Evolutionary conservation across 176 grass and related monocot genomes (phyloP), one percentile per base, ranked within the genome.

Genomic region (Otatea glauca): DNA sequence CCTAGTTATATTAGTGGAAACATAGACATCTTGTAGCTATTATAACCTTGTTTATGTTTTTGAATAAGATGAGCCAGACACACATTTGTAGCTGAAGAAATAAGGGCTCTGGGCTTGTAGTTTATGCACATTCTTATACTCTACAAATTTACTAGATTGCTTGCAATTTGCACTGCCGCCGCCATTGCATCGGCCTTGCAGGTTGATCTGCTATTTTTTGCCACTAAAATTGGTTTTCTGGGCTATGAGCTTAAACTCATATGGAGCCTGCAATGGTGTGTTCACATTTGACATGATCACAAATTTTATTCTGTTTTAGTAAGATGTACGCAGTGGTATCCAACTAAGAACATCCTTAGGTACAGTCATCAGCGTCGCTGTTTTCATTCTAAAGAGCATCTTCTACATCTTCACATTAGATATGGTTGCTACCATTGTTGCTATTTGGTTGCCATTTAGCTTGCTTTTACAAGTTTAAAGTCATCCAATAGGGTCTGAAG

Each of bases 401-500:
- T 62, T 75, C 24, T 64, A 12, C 15, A 27, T 75, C 14, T 63
- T 69, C 27, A 41, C 44, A 35, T 18, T 43, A 45, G 63, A 80
- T 80, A 64, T 67, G 17, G 53, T 61, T 69, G 8, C 18, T 34
- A 65, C 60, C 41, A 16, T 34, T 80, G 15, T 83, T 77, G 23
- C 43, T 83, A 50, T 74, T 73, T 0, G 34, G 23, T 83, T 50
- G 7, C 39, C 29, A 44, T 27, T 47, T 24, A 27, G 16, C 68
- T 29, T 47, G 21, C 41, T 68, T 59, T 86, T 56, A 86, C 65
- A 37, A 62, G 25, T 74, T 59, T 45, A 86, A 86, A 74, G 18
- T 69, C 55, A 55, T 63, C 14, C 23, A 81, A 77, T 43, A 92
- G 92, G 90, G 87, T 70, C 87, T 98, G 82, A 93, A 98, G 89